A percentile compares a stretch with the other conserved stretches of the same genome.
phyloP scores from a whole-genome alignment of 176 grass and related monocot genomes.

The Echinochloa phyllopogon region DNA sequence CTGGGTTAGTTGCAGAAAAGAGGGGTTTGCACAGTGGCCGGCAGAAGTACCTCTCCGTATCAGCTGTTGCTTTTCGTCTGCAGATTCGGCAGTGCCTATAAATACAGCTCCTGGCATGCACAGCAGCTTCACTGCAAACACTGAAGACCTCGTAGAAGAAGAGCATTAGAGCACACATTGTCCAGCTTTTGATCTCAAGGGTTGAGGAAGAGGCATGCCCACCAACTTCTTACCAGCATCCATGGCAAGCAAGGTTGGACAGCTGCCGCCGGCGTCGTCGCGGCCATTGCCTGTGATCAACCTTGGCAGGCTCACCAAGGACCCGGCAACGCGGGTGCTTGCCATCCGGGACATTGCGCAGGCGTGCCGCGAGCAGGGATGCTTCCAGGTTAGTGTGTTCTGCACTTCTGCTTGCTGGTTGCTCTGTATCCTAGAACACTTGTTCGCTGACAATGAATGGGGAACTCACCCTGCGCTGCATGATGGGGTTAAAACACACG shows the following conservation, averaged over 20 bases:
- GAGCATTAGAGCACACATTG: neutral
- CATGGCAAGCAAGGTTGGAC: constrained; percentile 24
- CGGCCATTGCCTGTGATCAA: constrained; percentile 53
- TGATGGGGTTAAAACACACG: neutral
- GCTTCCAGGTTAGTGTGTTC: constrained; percentile 67
- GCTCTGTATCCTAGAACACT: neutral
- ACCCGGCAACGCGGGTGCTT: constrained; percentile 38
- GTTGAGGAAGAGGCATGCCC: constrained; percentile 34
- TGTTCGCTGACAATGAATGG: neutral
- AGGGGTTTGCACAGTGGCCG: constrained; percentile 13
- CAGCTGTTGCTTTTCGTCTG: neutral
- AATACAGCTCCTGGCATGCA: constrained; percentile 20
- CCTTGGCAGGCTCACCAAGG: constrained; percentile 32
- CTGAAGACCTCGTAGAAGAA: neutral
- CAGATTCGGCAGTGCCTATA: constrained; percentile 10
- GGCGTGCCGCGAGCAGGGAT: constrained; percentile 63
- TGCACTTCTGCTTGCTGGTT: neutral
- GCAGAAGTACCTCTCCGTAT: neutral
- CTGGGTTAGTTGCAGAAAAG: neutral
- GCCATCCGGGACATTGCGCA: constrained; percentile 47
- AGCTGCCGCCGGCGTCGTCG: neutral
- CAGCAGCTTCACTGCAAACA: neutral
- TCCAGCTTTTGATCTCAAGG: neutral
- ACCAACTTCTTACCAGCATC: neutral
- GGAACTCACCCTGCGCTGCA: neutral